Percentiles rank a stretch among this genome's conserved stretches.
These are phyloP conservation scores for Phytopythium vexans DNA, from an alignment of 352 stramenopile species.

Conservation along the genomic window DNA sequence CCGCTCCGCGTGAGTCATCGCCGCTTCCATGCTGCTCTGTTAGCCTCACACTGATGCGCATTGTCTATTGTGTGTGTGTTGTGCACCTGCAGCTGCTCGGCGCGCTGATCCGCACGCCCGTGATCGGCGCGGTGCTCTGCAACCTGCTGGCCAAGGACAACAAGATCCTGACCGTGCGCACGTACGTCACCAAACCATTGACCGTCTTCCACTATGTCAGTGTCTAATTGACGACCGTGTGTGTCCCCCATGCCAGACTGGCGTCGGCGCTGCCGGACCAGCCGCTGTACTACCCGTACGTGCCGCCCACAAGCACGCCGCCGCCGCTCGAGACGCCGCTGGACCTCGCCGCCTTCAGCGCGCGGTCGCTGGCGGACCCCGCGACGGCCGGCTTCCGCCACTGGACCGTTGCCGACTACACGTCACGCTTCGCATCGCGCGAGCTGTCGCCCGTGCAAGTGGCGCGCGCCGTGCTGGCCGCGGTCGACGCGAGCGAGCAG, in stretches of 20 bases:
- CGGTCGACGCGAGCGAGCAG: conserved; percentile 48
- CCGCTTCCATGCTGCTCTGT: neutral
- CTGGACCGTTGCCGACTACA: conserved; percentile 73
- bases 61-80: neutral
- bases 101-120: conserved; percentile 37
- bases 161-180: conserved; percentile 57
- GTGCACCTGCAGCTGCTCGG: conserved; percentile 22
- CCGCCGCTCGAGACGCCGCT: conserved; percentile 4
- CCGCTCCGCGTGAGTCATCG: conserved; percentile 24
- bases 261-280: conserved; percentile 60
- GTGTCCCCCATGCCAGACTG: conserved; percentile 19
- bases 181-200: conserved; percentile 12
- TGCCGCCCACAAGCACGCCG: conserved; percentile 41
- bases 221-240: neutral
- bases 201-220: neutral
- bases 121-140: conserved; percentile 45
- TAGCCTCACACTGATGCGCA: neutral
- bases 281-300: conserved; percentile 82
- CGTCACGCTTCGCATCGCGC: conserved; percentile 38
- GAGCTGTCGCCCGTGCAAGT: conserved; percentile 63
- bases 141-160: conserved; percentile 53
- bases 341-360: conserved; percentile 27
- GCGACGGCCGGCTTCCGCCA: conserved; percentile 35
- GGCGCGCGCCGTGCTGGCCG: conserved; percentile 55
- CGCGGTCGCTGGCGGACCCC: conserved; percentile 8